These are phyloP conservation scores for Nicotiana rustica DNA, from an alignment of 305 asterid species.

Conservation along the genomic window DNA sequence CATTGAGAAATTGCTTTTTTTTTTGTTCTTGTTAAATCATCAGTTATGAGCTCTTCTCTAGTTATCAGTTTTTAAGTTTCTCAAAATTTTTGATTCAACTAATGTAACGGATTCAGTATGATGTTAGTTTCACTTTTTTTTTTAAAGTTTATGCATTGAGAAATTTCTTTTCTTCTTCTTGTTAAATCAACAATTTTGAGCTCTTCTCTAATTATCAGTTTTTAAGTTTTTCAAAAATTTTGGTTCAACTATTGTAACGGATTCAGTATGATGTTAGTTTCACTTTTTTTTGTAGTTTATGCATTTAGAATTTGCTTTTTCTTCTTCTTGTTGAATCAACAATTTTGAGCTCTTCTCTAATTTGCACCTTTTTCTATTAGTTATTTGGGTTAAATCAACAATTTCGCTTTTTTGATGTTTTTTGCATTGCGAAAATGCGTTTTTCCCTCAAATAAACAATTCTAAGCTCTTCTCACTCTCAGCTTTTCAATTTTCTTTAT, in stretches of 20 bases:
- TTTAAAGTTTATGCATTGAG: neutral
- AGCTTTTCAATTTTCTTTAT: neutral
- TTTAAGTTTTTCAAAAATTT: too few species aligned
- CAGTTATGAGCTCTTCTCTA: neutral
- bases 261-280: too few species aligned
- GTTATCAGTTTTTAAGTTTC: neutral
- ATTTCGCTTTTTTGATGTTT: neutral
- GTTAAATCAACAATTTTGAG: slow-evolving; percentile 9
- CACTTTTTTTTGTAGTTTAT: neutral
- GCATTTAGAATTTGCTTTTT: neutral
- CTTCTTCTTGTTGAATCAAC: neutral
- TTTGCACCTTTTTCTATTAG: slow-evolving; percentile 28
- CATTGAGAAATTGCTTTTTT: neutral
- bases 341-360: slow-evolving; percentile 1
- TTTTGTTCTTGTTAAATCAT: neutral
- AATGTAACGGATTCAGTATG: too few species aligned
- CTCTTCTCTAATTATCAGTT: neutral
- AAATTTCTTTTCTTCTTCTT: neutral
- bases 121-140: neutral
- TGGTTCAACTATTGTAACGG: too few species aligned
- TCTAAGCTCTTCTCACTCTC: neutral
- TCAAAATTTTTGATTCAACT: too few species aligned
- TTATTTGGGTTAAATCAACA: neutral
- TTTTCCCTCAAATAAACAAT: slow-evolving; percentile 1
- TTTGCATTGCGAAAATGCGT: neutral